Evolutionary conservation across 768 basidiomycete genomes (phyloP).

Genomic region (Flagelloscypha sp.): DNA sequence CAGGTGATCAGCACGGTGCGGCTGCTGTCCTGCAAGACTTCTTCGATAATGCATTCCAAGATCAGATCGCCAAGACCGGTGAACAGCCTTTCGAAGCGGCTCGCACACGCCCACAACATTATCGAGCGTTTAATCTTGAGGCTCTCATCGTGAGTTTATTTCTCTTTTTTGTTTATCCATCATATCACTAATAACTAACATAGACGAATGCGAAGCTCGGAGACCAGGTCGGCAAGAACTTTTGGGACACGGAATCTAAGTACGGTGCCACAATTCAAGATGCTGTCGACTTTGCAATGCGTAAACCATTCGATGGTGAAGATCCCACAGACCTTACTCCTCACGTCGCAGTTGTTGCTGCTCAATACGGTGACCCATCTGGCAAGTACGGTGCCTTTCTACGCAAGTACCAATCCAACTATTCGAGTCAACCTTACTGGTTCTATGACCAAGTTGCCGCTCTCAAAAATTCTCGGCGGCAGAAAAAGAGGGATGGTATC

Average conservation of each 20-base stretch:
- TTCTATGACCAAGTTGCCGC: conserved; percentile 40
- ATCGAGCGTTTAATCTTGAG: conserved; percentile 51
- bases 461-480: conserved; percentile 24
- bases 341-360: conserved; percentile 43
- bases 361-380: conserved; percentile 45
- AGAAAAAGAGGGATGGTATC: conserved; percentile 15
- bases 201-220: conserved; percentile 48
- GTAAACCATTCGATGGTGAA: conserved; percentile 30
- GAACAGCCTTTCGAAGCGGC: conserved; percentile 53
- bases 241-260: conserved; percentile 38
- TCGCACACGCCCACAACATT: conserved; percentile 48
- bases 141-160: conserved; percentile 42
- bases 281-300: conserved; percentile 42
- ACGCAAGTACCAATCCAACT: conserved; percentile 21
- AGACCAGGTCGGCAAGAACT: conserved; percentile 40
- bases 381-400: conserved; percentile 42
- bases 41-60: conserved; percentile 32
- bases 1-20: conserved; percentile 35
- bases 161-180: not conserved
- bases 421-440: conserved; percentile 33
- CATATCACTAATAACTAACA: not conserved
- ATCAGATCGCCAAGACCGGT: conserved; percentile 43
- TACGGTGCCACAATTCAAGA: conserved; percentile 45
- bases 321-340: conserved; percentile 34
- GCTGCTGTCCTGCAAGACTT: conserved; percentile 27